These are phyloP conservation scores for Lathyrus sativus DNA, from an alignment of 306 rosid species.

Conservation along the genomic window DNA sequence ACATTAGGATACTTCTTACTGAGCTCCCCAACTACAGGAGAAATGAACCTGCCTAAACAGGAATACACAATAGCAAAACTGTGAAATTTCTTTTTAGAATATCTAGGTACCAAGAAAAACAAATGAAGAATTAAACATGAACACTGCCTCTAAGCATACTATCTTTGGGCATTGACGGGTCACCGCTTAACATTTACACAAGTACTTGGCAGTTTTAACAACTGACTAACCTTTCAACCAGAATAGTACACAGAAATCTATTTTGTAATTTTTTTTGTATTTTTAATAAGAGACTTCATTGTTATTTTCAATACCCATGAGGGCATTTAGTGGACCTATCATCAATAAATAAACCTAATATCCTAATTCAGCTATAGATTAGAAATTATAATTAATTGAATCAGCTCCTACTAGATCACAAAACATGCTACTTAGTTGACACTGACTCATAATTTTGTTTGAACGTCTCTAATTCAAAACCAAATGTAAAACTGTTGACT, in stretches of 20 bases:
- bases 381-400: not conserved
- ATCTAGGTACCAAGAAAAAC: constrained; percentile 1
- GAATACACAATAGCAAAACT: constrained; percentile 28
- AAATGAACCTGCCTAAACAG: constrained; percentile 70
- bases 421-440: not conserved
- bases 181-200: constrained; percentile 11
- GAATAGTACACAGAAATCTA: not conserved
- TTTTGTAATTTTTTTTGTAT: not conserved
- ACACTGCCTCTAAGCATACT: not conserved
- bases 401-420: not conserved
- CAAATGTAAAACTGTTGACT: not conserved
- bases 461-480: not conserved
- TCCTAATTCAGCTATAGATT: not conserved
- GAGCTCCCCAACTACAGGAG: constrained; percentile 67
- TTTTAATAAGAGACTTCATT: not conserved
- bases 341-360: not conserved
- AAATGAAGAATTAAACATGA: not conserved
- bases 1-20: constrained; percentile 70
- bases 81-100: constrained; percentile 18
- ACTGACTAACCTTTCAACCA: constrained; percentile 4
- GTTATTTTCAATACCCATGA: constrained; percentile 8
- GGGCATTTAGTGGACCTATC: not conserved
- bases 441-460: not conserved
- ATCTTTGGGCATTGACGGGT: not conserved
- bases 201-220: not conserved